Base-by-base conservation (phyloP, 352 stramenopile species). In the Elongisporangium prolatum region DNA sequence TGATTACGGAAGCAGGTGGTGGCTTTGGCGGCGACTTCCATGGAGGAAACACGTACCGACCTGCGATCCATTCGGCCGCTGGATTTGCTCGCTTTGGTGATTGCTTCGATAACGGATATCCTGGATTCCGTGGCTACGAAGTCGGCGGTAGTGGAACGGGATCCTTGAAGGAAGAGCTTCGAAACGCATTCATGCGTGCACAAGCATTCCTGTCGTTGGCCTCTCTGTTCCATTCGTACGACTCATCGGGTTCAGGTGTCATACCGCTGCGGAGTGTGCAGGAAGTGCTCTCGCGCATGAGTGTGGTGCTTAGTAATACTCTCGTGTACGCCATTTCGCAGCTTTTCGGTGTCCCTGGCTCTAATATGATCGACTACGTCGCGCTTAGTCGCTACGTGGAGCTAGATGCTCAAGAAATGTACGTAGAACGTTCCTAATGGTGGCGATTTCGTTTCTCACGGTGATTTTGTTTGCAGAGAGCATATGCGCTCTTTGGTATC, bases 391-490 rank as follows among this genome's bases (percentile, higher is more conserved):
- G 57, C 9, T 86, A 84, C 51, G 56, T 89, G 16, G 65, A 84
- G 14, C 53, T 88, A 17, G 77, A 88, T 34, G 50, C 48, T 20
- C 67, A 79, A 47, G 80, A 89, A 63, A 60, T 80, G 80, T 89
- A 65, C 52, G n/a, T n/a, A n/a, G n/a, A n/a, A n/a, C n/a, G n/a
- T n/a, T n/a, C n/a, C n/a, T n/a, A n/a, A n/a, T n/a, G n/a, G n/a
- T n/a, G n/a, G n/a, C n/a, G n/a, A n/a, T n/a, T n/a, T n/a, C n/a
- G n/a, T n/a, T 51, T 4, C 21, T 50, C 49, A 8, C 20, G 11
- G 21, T 62, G n/a, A 24, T 25, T 50, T 11, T 56, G 6, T 10
- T 50, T 53, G 14, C 58, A 89, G 79, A 38, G 75, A 89, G 16
- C 60, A 72, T 22, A 72, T 89, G 14, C 66, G 72, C 3, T 68